phyloP scores from a whole-genome alignment of 257 asterid genomes.

The Paulownia fortunei region DNA sequence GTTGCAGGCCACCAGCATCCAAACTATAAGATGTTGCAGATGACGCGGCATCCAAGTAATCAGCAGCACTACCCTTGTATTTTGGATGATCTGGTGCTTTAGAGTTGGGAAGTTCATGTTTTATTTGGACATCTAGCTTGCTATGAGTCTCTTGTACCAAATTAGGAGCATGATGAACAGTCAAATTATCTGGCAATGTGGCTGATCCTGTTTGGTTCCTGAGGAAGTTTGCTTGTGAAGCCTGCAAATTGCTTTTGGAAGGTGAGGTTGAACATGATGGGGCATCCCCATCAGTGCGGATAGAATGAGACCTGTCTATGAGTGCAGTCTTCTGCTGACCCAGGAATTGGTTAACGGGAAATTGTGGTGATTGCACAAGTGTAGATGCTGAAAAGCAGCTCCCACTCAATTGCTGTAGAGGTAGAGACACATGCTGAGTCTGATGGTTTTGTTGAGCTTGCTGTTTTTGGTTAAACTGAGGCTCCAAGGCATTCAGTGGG shows the following conservation, averaged over 20 bases:
- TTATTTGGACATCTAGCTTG: conserved; percentile 48
- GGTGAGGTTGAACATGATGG: conserved; percentile 73
- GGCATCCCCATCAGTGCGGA: conserved; percentile 62
- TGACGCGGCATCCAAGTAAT: conserved; percentile 69
- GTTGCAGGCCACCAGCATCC: conserved; percentile 64
- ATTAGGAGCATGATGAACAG: conserved; percentile 49
- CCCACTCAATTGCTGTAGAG: conserved; percentile 50
- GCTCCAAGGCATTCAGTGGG: conserved; percentile 50
- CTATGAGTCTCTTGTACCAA: conserved; percentile 52
- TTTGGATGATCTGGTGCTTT: conserved; percentile 57
- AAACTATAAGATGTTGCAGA: conserved; percentile 69
- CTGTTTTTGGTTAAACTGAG: conserved; percentile 51
- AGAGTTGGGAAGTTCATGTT: conserved; percentile 50
- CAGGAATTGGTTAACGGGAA: conserved; percentile 55
- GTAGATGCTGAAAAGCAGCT: conserved; percentile 49
- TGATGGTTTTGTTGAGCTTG: conserved; percentile 56
- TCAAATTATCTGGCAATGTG: conserved; percentile 43
- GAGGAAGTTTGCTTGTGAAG: conserved; percentile 53
- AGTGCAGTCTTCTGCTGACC: conserved; percentile 49
- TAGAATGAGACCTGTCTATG: conserved; percentile 46
- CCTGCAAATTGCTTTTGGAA: conserved; percentile 58
- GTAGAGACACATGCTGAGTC: conserved; percentile 39
- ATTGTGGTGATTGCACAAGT: conserved; percentile 53
- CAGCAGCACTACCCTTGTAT: conserved; percentile 42
- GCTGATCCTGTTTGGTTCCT: conserved; percentile 53